phyloP scores from a whole-genome alignment of 345 rosid species.

The Euphorbia lathyris region DNA sequence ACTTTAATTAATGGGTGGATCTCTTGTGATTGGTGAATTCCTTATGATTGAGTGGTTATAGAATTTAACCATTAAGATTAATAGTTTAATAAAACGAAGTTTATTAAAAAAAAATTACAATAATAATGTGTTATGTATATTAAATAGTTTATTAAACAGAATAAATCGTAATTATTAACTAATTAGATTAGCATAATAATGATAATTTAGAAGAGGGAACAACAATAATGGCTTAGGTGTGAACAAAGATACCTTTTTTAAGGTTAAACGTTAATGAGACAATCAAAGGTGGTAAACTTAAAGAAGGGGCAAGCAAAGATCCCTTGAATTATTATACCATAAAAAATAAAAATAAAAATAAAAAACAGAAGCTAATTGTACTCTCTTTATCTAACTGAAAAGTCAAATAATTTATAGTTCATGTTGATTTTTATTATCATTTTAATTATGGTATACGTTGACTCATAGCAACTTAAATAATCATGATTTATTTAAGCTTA shows the following conservation, averaged over 20 bases:
- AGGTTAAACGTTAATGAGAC: not conserved
- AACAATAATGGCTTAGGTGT: not conserved
- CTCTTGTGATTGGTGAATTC: too few relatives aligned
- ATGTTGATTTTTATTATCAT: not conserved
- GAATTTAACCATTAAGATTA: too few relatives aligned
- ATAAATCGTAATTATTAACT: not conserved
- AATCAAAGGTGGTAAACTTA: not conserved
- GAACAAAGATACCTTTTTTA: not conserved
- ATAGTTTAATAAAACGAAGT: too few relatives aligned
- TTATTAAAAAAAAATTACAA: too few relatives aligned
- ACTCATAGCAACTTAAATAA: not conserved
- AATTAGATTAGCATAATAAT: not conserved
- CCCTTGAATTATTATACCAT: not conserved
- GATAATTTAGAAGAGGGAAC: not conserved
- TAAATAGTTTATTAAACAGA: too few relatives aligned
- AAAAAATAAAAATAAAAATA: too few relatives aligned
- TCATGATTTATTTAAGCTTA: not conserved
- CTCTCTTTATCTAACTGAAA: not conserved
- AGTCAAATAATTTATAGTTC: not conserved
- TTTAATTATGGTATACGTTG: not conserved
- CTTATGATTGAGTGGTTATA: too few relatives aligned
- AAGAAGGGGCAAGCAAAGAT: conserved; percentile 6
- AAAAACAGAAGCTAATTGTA: conserved; percentile 1
- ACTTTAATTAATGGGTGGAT: too few relatives aligned
- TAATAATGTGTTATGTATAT: too few relatives aligned